phyloP scores from a whole-genome alignment of 2,329 filamentous ascomycete species.

The Tolypocladium endophyticum region DNA sequence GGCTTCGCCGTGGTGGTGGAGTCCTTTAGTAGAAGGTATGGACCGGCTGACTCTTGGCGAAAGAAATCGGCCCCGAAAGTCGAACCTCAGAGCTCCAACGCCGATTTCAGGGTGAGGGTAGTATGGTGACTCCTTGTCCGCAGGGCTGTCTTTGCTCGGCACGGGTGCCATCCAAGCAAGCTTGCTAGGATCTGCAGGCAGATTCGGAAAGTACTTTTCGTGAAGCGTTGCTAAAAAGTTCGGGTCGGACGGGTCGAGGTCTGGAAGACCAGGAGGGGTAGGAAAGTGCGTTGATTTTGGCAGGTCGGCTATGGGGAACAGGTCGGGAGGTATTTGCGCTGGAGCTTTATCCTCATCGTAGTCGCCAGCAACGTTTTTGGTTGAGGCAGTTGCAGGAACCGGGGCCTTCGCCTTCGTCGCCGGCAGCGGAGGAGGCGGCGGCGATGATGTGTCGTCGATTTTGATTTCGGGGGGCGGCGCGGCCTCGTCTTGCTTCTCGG shows the following conservation, averaged over 20 bases:
- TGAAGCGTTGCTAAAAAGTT: constrained; percentile 79
- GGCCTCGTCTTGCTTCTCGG: constrained; percentile 6
- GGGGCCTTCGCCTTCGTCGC: constrained; percentile 1
- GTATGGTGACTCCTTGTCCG: constrained; percentile 66
- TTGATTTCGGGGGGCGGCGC: constrained; percentile 19
- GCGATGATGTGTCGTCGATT: constrained; percentile 19
- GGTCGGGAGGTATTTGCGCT: constrained; percentile 26
- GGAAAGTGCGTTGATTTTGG: constrained; percentile 51
- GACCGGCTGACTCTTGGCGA: constrained; percentile 64
- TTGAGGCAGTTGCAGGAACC: constrained; percentile 1
- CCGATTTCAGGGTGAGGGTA: constrained; percentile 67
- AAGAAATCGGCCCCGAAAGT: constrained; percentile 72
- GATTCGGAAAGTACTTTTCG: constrained; percentile 84
- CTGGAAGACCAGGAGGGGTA: constrained; percentile 41
- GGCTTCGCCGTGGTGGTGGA: constrained; percentile 89
- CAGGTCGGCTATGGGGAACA: constrained; percentile 30
- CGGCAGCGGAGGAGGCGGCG: constrained; percentile 9
- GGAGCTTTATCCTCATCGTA: constrained; percentile 34
- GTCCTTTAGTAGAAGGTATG: constrained; percentile 66
- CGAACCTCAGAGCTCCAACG: constrained; percentile 73
- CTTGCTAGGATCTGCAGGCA: constrained; percentile 73
- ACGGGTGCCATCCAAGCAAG: constrained; percentile 83
- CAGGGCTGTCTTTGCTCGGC: constrained; percentile 51
- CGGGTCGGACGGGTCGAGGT: constrained; percentile 74
- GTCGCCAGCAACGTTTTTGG: constrained; percentile 17